A percentile compares a stretch with the other conserved stretches of the same genome.
phyloP scores from a whole-genome alignment of 2,329 filamentous ascomycete species.

The Myriosclerotinia curreyana region DNA sequence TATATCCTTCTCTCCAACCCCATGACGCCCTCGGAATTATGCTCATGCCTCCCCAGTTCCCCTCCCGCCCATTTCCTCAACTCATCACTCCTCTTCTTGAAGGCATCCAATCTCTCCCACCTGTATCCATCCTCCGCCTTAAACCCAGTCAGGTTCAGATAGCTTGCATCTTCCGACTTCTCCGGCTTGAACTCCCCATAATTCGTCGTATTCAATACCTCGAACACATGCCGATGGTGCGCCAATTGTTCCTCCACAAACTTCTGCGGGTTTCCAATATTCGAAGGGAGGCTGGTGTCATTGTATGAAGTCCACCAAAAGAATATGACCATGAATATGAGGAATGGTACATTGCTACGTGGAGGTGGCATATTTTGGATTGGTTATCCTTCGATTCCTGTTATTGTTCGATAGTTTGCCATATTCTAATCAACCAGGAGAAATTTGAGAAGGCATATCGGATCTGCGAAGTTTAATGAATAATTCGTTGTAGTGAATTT shows the following conservation, averaged over 20 bases:
- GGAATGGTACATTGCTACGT: slow-evolving; percentile 34
- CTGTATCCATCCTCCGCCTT: slow-evolving; percentile 69
- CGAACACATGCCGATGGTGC: slow-evolving; percentile 52
- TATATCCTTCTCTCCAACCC: slow-evolving; percentile 33
- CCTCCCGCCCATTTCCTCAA: slow-evolving; percentile 55
- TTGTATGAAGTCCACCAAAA: slow-evolving; percentile 38
- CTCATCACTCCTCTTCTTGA: slow-evolving; percentile 62
- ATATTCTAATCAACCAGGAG: slow-evolving; percentile 11
- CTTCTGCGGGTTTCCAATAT: slow-evolving; percentile 45
- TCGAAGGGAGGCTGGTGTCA: slow-evolving; percentile 36
- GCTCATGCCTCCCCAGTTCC: slow-evolving; percentile 7
- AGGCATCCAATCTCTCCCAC: slow-evolving; percentile 69
- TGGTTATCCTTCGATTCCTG: not conserved
- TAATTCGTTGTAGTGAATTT: not conserved
- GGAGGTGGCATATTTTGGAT: slow-evolving; percentile 32
- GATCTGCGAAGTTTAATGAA: not conserved
- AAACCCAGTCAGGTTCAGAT: slow-evolving; percentile 74
- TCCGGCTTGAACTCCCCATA: slow-evolving; percentile 60
- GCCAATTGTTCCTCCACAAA: slow-evolving; percentile 47
- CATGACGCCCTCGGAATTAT: slow-evolving; percentile 17
- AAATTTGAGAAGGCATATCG: slow-evolving; percentile 1
- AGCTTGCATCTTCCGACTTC: slow-evolving; percentile 39
- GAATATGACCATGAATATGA: slow-evolving; percentile 36
- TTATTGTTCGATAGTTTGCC: not conserved
- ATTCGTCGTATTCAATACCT: slow-evolving; percentile 52